Evolutionary conservation across 2,329 filamentous ascomycete genomes (phyloP).

Genomic region (Pseudogymnoascus sp.): DNA sequence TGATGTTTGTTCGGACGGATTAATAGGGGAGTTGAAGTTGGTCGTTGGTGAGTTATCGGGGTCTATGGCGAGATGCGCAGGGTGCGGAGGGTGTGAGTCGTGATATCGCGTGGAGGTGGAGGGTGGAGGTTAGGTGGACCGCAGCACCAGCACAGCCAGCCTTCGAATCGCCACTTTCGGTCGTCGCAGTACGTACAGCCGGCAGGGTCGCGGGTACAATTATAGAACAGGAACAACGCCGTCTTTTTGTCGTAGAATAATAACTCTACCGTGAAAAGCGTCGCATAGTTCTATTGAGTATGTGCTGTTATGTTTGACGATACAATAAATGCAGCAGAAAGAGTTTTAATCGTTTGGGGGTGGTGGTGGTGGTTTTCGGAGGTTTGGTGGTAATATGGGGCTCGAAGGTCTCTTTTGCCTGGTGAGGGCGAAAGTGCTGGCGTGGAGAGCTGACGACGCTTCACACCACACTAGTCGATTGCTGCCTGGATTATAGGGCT

Average conservation of each 20-base stretch:
- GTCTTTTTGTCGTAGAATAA: neutral
- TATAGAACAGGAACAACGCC: neutral
- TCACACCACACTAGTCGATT: conserved; percentile 5
- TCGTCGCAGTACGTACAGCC: neutral
- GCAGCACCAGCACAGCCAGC: conserved; percentile 14
- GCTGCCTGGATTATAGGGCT: neutral
- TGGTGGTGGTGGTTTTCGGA: neutral
- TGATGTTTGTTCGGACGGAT: neutral
- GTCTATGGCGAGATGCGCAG: neutral
- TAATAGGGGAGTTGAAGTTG: neutral
- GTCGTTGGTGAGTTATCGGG: neutral
- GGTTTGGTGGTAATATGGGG: neutral
- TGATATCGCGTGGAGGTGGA: conserved; percentile 8
- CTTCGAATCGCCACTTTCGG: conserved; percentile 10
- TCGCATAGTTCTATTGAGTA: neutral
- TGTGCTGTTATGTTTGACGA: neutral
- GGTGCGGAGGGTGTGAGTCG: conserved; percentile 1
- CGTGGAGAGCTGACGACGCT: conserved; percentile 11
- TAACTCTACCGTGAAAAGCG: neutral
- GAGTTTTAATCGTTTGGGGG: neutral
- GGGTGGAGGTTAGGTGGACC: conserved; percentile 12
- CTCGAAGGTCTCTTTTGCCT: neutral
- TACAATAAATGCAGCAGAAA: neutral
- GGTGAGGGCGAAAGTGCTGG: conserved; percentile 10
- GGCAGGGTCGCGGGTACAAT: conserved; percentile 1